These are phyloP conservation scores for Nannizzia gypsea DNA, from an alignment of 2,329 filamentous ascomycete species.

Conservation along the genomic window DNA sequence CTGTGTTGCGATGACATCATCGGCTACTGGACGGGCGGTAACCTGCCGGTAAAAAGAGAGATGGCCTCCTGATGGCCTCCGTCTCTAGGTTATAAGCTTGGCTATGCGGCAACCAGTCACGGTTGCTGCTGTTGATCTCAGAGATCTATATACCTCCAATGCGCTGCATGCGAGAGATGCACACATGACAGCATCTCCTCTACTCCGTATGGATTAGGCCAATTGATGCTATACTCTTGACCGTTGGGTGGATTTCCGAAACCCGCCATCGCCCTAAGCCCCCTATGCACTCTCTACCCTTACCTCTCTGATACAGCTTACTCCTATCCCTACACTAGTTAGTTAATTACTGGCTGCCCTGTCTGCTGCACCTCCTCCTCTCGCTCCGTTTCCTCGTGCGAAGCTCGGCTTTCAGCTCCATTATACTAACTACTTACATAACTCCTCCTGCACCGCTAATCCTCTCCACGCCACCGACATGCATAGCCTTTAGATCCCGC, in stretches of 20 bases:
- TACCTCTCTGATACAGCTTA: not conserved
- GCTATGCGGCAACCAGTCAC: not conserved
- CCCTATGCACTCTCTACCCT: not conserved
- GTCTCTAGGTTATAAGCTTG: not conserved
- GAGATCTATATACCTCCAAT: not conserved
- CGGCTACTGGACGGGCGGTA: not conserved
- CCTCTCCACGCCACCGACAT: slow-evolving; percentile 1
- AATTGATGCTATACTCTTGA: not conserved
- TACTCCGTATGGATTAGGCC: not conserved
- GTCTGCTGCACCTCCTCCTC: not conserved
- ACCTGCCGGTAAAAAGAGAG: not conserved
- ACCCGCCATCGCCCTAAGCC: not conserved
- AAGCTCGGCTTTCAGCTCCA: not conserved
- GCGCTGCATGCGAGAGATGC: not conserved
- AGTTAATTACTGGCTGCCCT: too few relatives aligned
- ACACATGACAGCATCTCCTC: not conserved
- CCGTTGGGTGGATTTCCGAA: not conserved
- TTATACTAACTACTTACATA: too few relatives aligned
- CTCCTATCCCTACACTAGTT: too few relatives aligned
- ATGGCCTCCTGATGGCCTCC: not conserved
- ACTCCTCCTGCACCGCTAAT: not conserved
- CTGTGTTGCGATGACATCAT: not conserved
- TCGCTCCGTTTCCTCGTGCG: not conserved
- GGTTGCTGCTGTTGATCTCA: not conserved
- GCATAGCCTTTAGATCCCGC: slow-evolving; percentile 2